These are phyloP conservation scores for Hypoxylon subgilvum DNA, from an alignment of 495 filamentous ascomycete genomes.

Conservation along the genomic window DNA sequence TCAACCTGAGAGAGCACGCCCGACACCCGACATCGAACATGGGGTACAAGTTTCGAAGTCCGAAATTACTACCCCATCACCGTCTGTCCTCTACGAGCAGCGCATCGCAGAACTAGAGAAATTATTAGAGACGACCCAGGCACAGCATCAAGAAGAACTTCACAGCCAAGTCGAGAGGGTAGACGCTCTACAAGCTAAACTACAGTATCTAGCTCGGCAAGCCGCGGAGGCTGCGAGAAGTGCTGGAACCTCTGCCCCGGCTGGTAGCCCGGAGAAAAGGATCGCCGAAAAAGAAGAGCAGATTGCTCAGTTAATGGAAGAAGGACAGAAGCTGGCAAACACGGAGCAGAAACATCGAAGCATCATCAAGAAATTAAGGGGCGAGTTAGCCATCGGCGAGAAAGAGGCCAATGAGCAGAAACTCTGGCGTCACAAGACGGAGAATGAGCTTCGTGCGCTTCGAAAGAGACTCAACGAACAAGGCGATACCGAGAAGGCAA, in stretches of 20 bases:
- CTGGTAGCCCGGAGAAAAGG: slow-evolving; percentile 73
- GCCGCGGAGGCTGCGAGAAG: slow-evolving; percentile 73
- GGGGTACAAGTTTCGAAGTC: neutral
- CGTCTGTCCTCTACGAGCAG: slow-evolving; percentile 38
- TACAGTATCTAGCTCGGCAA: slow-evolving; percentile 83
- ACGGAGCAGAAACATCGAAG: slow-evolving; percentile 82
- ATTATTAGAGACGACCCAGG: slow-evolving; percentile 65
- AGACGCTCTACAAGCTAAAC: slow-evolving; percentile 87
- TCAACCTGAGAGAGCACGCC: neutral
- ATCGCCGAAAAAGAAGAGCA: slow-evolving; percentile 88
- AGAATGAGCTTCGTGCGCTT: slow-evolving; percentile 63
- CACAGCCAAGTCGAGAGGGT: slow-evolving; percentile 86
- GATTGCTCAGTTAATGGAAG: slow-evolving; percentile 86
- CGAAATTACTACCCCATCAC: slow-evolving; percentile 1
- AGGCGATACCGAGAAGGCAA: slow-evolving; percentile 69
- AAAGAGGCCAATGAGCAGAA: slow-evolving; percentile 68
- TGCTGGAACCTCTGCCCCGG: slow-evolving; percentile 63
- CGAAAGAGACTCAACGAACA: slow-evolving; percentile 67
- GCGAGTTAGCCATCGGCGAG: slow-evolving; percentile 64
- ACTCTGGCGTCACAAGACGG: slow-evolving; percentile 69
- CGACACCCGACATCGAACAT: neutral
- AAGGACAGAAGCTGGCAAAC: slow-evolving; percentile 87
- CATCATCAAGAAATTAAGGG: slow-evolving; percentile 81
- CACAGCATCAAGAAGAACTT: slow-evolving; percentile 77
- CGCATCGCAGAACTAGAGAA: slow-evolving; percentile 58